Evolutionary conservation across 768 basidiomycete genomes (phyloP), one percentile per base, ranked within the genome.

Genomic region (Cubamyces sp.): DNA sequence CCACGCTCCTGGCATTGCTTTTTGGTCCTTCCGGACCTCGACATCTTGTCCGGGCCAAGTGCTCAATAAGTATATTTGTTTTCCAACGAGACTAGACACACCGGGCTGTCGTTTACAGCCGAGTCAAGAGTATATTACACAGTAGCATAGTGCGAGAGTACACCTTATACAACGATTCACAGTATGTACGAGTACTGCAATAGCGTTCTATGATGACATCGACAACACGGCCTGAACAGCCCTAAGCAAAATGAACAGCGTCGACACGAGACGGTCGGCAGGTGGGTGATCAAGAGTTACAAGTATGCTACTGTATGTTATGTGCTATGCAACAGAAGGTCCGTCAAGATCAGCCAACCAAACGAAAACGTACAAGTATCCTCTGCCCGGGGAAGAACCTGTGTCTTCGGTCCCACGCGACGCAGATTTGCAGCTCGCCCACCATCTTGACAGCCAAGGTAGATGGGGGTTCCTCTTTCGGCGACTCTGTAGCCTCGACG

Each of bases 371-470:
- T 60, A 87, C 73, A 64, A 85, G 76, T 9, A 79, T 82, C 54
- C 81, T 78, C 73, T 82, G 79, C 42, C 86, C 86, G n/a, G 80
- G 75, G 65, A 86, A 78, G 62, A 80, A 74, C 7, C 42, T 67
- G 69, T 88, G 86, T 6, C 84, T 79, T 19, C 77, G 75, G 64
- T 88, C 86, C 8, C 82, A 79, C 15, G 85, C 68, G 28, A 84
- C 73, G 12, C 78, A 76, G 23, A 85, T 74, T 66, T 86, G 83
- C 40, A 87, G 69, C 69, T 87, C 84, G n/a, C 84, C 85, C 23
- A 76, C 73, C 76, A 86, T 79, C 34, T 65, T 67, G 68, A 81
- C 80, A 50, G 50, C 23, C 23, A 59, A 9, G 2, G 49, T 18
- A 50, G 39, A 37, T 12, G 23, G 23, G 8, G 19, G 15, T 3